Evolutionary conservation across 1,284 basidiomycete species (phyloP), one percentile per base, ranked within the genome.

Genomic region (Ceratobasidium sp.): DNA sequence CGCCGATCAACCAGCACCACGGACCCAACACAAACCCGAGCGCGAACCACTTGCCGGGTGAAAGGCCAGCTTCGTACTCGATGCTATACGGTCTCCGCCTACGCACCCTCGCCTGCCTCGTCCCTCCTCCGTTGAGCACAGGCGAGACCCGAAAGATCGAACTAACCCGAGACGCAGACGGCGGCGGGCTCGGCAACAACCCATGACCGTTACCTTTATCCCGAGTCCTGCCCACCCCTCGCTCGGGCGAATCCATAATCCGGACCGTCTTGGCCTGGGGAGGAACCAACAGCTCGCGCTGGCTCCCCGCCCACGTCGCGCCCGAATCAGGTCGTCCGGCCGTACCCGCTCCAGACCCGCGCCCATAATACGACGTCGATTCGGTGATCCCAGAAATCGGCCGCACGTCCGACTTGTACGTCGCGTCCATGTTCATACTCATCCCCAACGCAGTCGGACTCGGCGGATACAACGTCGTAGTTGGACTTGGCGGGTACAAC

Each of bases 1-100:
- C 71, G 42, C 71, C 71, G 53, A 75, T 64, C 44, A 75, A 7
- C 71, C 71, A 75, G 28, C 71, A 75, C 71, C 71, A 75, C 44
- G 71, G 71, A 51, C 71, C 71, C n/a, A 75, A 46, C 28, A 75
- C 39, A 46, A 75, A 75, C 18, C 71, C 71, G n/a, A 75, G 49
- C 58, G 58, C 42, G 60, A 75, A 75, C 71, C 71, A 75, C 26
- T 40, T 46, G 58, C 60, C 56, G 39, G 71, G 58, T 28, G 71
- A 63, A 7, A 64, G 20, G 12, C 71, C 71, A 49, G 60, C 71
- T 39, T 58, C 71, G 39, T 49, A 49, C 64, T 49, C 64, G 46
- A 67, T 44, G 4, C 33, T 33, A 4, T 33, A 33, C 33, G 33
- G 33, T 4, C 33, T 33, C 46, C 42, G 42, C 26, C 44, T 49